Evolutionary conservation across 2,329 filamentous ascomycete genomes (phyloP), one percentile per base, ranked within the genome.

Genomic region (Cylindrodendrum hubeiense): DNA sequence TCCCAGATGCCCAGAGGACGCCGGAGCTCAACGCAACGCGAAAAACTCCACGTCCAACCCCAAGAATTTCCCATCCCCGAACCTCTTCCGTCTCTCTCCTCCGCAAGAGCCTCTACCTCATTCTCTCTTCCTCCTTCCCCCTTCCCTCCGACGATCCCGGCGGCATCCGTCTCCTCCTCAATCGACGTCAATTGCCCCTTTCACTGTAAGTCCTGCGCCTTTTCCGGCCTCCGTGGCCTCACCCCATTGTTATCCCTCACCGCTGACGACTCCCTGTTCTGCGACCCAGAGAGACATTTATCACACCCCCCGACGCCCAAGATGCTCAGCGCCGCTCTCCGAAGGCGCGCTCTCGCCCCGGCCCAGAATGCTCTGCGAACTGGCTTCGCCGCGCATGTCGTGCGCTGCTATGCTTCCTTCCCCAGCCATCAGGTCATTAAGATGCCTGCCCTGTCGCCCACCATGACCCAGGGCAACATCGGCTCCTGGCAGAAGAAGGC

Each of bases 371-470:
- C 84, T 75, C 80, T 87, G 76, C 83, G 86, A 77, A 82, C 81
- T 70, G 84, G 84, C 73, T 81, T 86, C 74, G 78, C 83, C 60
- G 84, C 85, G 70, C 85, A 84, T 75, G 82, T 90, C 68, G 84
- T 88, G 81, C 85, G 89, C 84, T 88, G 84, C 82, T 89, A 87
- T 85, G 96, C 87, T 74, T 97, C 95, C 53, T 98, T 93, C 86
- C 97, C 96, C 73, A 90, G 94, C 74, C 96, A 99, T 85, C 95
- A 93, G 74, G 86, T 99, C 82, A 91, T 99, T 85, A 96, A 90
- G 87, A 99, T 99, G 96, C 96, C 96, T 71, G 96, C 96, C 64
- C 88, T 99, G 77, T 99, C 96, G 69, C 96, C 96, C 60, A 99
- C 96, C 75, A 99, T 99, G 96, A 95, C 93, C 70, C 87, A 93